phyloP scores from a whole-genome alignment of 2,329 filamentous ascomycete genomes.

The Cladorrhinum sp. region DNA sequence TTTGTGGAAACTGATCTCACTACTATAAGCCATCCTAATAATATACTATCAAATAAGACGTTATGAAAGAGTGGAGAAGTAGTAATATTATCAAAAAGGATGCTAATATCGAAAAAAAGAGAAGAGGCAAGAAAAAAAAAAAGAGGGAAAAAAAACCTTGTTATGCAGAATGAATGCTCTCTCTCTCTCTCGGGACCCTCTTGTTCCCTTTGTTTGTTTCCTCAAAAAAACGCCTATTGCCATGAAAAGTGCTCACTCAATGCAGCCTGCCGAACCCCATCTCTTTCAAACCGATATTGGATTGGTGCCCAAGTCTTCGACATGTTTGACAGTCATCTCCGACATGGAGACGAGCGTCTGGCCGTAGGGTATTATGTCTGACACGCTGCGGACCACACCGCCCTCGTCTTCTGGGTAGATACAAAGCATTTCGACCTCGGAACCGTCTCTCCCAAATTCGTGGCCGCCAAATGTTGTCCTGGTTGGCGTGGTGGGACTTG shows the following conservation, averaged over 20 bases:
- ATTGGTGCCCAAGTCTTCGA: neutral
- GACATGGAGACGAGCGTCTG: conserved; percentile 9
- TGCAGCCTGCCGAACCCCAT: neutral
- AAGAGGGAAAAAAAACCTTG: neutral
- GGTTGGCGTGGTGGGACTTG: neutral
- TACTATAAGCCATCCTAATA: neutral
- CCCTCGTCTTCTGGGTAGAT: conserved; percentile 15
- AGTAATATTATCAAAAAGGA: neutral
- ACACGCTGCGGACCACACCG: neutral
- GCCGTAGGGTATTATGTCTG: neutral
- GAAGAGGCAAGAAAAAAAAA: neutral
- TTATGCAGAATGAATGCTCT: neutral
- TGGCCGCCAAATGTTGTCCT: neutral
- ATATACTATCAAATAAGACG: neutral
- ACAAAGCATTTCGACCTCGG: conserved; percentile 13
- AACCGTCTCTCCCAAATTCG: neutral
- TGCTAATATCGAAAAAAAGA: neutral
- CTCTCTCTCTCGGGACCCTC: too few relatives aligned
- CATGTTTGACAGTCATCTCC: conserved; percentile 19
- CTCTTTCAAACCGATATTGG: neutral
- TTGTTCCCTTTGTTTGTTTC: neutral
- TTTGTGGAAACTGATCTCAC: neutral
- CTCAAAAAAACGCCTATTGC: neutral
- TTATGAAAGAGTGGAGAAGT: neutral
- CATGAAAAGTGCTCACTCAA: neutral